Base-by-base conservation (phyloP, 2,329 filamentous ascomycete genomes). In the Ascochyta rabiei region DNA sequence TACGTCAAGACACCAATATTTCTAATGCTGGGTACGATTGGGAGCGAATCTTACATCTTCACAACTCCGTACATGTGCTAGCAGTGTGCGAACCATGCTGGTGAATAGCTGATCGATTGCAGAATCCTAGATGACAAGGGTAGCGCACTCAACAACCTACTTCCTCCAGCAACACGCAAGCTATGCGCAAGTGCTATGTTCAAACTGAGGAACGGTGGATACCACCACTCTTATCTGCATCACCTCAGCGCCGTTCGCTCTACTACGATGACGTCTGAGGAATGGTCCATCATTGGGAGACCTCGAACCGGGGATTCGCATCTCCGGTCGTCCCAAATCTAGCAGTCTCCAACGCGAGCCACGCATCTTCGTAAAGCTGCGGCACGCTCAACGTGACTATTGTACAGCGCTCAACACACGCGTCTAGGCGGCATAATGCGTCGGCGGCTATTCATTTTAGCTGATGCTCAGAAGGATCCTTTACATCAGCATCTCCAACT, bases 1-100 rank as follows among this genome's bases (percentile, higher is more conserved):
- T 35, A 41, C 35, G 26, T 48, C 38, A 35, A 35, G 40, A 45
- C 23, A 47, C 39, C 34, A 48, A 52, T 45, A 44, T 40, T 16
- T 48, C 45, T 56, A 56, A 56, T 52, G 15, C 33, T 34, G 53
- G 43, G 16, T 26, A 48, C 15, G 48, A 26, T 15, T 19, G 15
- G 31, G 34, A 51, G 16, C 43, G 8, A 39, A 34, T 35, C 18
- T 24, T 28, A 44, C 12, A 33, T 37, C 30, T 35, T 37, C 33
- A 40, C 24, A n/a, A 33, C 23, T 31, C 34, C n/a, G n/a, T 42
- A 23, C 19, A 13, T 44, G 19, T 18, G 21, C 9, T 13, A 23
- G 6, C 19, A 37, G 18, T 4, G 33, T 24, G 48, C 40, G 26
- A 30, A 31, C 13, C 24, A 24, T 31, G 34, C 1, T 26, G 2